Evolutionary conservation across 345 rosid genomes (phyloP), one percentile per base, ranked within the genome.

Genomic region (Eucalyptus shirleyi): DNA sequence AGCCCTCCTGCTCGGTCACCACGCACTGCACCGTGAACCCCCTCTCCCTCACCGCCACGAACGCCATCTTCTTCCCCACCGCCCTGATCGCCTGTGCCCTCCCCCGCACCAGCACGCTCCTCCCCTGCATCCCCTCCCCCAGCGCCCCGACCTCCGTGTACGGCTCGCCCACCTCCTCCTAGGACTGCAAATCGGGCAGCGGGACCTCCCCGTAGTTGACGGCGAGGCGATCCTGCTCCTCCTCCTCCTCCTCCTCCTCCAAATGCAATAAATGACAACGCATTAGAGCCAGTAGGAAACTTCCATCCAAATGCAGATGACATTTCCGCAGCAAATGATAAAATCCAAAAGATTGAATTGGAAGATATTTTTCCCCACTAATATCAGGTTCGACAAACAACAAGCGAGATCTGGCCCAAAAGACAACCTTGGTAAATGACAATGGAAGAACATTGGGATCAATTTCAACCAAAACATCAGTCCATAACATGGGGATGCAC

Each of bases 1-100:
- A 89, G 51, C 91, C 95, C 7, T 95, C 91, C 88, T 93, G 91
- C 37, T 88, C 93, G 8, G 92, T 89, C 32, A 91, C 95, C 88
- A 98, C 96, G 81, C 98, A 97, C 90, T 98, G 99, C 28, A 96
- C 98, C 0, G 98, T 95, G 87, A 90, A 95, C 1, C 97, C 97
- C 47, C 50, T 92, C 90, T 95, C 92, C 56, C 98, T 94, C 88
- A 98, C 93, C 34, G 93, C 94, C 87, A 96, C 88, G 87, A 98
- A 96, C 2, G 95, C 94, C 91, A 94, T 88, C 44, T 96, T 96
- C 88, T 87, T 91, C 17, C 97, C 92, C 3, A 91, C 90, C 1
- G 96, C 89, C 11, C 98, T 93, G 50, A 91, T 90, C 51, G 95
- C 93, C 80, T 98, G 94, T 2, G 92, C 96, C 9, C 96, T 90